Conservation (phyloP, 2,329 filamentous ascomycete species). For the Cercospora citrullina region DNA sequence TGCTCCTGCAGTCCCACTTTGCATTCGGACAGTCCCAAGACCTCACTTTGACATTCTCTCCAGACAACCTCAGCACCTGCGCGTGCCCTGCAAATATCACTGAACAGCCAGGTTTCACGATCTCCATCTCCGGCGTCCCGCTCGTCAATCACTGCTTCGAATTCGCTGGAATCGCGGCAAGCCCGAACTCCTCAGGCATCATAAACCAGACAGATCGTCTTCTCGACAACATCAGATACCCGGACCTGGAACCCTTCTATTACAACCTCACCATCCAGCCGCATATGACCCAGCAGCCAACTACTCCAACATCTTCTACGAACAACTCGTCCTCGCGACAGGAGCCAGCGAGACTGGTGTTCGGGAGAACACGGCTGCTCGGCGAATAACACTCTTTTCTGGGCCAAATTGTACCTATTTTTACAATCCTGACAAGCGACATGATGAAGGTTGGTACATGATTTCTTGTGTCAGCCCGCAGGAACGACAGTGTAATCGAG, state of each 20-base stretch:
- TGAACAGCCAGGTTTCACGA: neutral
- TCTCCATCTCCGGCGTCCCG: neutral
- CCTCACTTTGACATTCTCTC: neutral
- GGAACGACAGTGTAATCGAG: neutral
- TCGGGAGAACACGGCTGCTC: neutral
- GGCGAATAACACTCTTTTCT: neutral
- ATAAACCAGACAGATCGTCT: neutral
- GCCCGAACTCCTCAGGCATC: neutral
- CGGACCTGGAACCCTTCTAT: neutral
- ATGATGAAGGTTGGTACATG: neutral
- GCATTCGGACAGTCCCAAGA: neutral
- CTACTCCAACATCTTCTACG: neutral
- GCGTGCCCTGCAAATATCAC: neutral
- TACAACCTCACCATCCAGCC: neutral
- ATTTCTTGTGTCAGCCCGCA: neutral
- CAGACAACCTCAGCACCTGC: neutral
- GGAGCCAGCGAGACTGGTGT: neutral
- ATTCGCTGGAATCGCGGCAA: neutral
- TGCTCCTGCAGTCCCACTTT: neutral
- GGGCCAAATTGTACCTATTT: neutral
- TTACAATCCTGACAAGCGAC: neutral
- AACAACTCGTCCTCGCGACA: neutral
- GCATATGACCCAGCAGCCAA: neutral
- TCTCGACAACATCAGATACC: neutral
- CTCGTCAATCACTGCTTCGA: neutral